Conservation (phyloP, 2,329 filamentous ascomycete species). For the Verticillium dahliae region DNA sequence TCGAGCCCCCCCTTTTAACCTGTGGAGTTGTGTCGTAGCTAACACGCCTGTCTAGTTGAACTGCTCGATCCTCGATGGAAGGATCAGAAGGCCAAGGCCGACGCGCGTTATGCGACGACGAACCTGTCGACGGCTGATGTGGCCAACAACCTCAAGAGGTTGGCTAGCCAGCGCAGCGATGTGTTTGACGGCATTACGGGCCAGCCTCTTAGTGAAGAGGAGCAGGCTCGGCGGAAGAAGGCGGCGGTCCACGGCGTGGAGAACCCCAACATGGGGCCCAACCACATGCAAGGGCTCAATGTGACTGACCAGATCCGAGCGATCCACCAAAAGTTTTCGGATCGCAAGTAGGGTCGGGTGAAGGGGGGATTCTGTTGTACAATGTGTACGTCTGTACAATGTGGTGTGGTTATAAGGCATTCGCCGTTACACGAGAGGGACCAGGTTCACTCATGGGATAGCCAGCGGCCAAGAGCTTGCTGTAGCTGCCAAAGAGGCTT, state of each 20-base stretch:
- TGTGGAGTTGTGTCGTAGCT: slow-evolving; percentile 15
- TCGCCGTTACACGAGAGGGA: background rate
- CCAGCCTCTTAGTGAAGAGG: slow-evolving; percentile 64
- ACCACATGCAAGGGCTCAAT: slow-evolving; percentile 58
- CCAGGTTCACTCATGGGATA: background rate
- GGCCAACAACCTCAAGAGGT: slow-evolving; percentile 89
- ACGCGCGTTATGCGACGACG: slow-evolving; percentile 76
- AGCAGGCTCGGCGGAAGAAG: slow-evolving; percentile 68
- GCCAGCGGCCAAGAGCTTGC: no score
- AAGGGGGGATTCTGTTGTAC: background rate
- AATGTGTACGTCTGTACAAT: no score
- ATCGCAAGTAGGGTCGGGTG: slow-evolving; percentile 1
- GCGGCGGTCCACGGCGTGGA: slow-evolving; percentile 58
- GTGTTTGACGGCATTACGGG: slow-evolving; percentile 74
- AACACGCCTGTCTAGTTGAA: slow-evolving; percentile 57
- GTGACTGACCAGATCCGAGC: slow-evolving; percentile 79
- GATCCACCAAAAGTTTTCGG: slow-evolving; percentile 49
- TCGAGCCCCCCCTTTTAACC: background rate
- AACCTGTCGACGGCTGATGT: slow-evolving; percentile 83
- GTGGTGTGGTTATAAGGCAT: background rate
- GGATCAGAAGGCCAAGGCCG: slow-evolving; percentile 85
- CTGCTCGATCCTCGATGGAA: slow-evolving; percentile 92
- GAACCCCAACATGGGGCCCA: slow-evolving; percentile 37
- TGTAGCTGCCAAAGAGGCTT: no score
- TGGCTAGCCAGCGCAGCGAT: slow-evolving; percentile 81